Evolutionary conservation across 1,284 basidiomycete genomes (phyloP), one percentile per base, ranked within the genome.

Genomic region (Exobasidium rhododendri): DNA sequence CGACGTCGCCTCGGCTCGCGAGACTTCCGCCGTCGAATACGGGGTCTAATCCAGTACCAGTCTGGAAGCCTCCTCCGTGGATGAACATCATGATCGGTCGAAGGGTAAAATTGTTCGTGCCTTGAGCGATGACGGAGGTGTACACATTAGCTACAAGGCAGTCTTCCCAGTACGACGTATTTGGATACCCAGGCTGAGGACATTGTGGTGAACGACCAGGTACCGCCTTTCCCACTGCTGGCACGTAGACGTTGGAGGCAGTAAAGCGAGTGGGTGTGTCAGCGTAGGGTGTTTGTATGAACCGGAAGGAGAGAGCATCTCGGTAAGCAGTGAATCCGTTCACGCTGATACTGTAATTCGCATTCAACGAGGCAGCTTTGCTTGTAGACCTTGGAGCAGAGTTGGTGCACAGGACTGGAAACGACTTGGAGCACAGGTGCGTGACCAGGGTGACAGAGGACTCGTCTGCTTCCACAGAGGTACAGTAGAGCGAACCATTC

Each of bases 111-210:
- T 64, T 53, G 11, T 69, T 58, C 10, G 69, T 56, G 14, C 62
- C 46, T n/a, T 73, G 78, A 0, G 80, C 82, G 45, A 81, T 70
- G 70, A 72, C 73, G 2, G 86, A 84, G 31, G 81, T 83, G 57
- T 85, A 80, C 4, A 88, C 83, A 69, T 87, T 87, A 66, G 87
- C 70, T 1, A 82, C 84, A 43, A 88, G 77, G 71, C 86, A 86
- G 84, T 75, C 77, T 51, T 83, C 78, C 7, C 45, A n/a, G 13
- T 50, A 60, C 1, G 31, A 6, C 2, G 14, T 26, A 35, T 11
- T 24, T 20, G 28, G 28, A 11, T 40, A 43, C 4, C 44, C 40
- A 13, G 6, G 29, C 49, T 61, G 60, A 13, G 60, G 60, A 30
- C 60, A 61, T 32, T 60, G 58, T 5, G 28, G n/a, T 20, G 31